Base-by-base conservation (phyloP, 805 yeast genomes). In the Yarrowia bubula region DNA sequence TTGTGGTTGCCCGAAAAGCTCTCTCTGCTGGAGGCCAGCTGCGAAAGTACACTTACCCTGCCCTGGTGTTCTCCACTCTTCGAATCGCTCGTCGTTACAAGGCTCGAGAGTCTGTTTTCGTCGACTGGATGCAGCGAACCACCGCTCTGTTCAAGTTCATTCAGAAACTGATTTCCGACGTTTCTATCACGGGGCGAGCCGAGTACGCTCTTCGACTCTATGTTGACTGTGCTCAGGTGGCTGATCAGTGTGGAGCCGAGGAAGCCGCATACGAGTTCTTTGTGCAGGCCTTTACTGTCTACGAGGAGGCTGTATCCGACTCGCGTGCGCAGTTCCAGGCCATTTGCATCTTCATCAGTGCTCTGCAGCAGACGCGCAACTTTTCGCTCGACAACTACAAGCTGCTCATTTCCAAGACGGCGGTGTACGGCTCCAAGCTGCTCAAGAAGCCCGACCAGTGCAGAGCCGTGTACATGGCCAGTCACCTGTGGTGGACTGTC, bases 381-480 rank as follows among this genome's bases (percentile, higher is more conserved):
- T 78, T 84, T 66, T 79, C 80, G 51, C 77, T 80, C 51, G 96
- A 89, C 37, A 89, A 85, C 74, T 93, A 90, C 75, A 95, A 91
- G 70, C 83, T 85, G 4, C 79, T 93, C 69, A 91, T 92, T 60
- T 89, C 96, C 14, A 88, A 92, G 74, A 83, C 92, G 53, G 91
- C 97, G 0, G 77, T 92, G 55, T 90, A 91, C 71, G 96, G 96
- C 5, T 90, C 96, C 13, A 90, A 90, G 75, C 80, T 95, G 60
- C 80, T 93, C 71, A 91, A 90, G 75, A 93, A 93, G 74, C 92
- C 95, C 39, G 98, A 93, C 72, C 99, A 95, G 75, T 92, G 98
- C 74, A 84, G 98, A 14, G 87, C 96, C 0, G 96, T 92, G 6
- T 90, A 89, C 73, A 76, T 84, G 61, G 92, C 97, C 47, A 86